phyloP scores from a whole-genome alignment of 2,329 filamentous ascomycete species.

The Fusarium nygamai region DNA sequence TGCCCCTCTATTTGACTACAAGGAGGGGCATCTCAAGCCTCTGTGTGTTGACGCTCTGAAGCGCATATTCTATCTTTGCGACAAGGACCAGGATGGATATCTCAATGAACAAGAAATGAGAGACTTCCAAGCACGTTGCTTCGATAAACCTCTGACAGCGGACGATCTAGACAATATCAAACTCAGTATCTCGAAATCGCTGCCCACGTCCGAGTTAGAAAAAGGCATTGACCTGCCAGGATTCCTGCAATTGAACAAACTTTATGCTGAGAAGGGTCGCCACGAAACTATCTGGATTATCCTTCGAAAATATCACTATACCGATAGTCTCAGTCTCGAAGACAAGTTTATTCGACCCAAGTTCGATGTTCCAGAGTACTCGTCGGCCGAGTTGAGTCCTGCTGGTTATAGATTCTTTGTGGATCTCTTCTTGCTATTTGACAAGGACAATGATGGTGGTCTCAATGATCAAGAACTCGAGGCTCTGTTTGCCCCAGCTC shows the following conservation, averaged over 20 bases:
- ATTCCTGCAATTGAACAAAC: conserved; percentile 91
- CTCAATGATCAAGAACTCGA: conserved; percentile 86
- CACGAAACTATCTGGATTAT: conserved; percentile 99
- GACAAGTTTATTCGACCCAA: conserved; percentile 92
- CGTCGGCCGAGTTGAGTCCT: conserved; percentile 92
- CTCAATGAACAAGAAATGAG: conserved; percentile 91
- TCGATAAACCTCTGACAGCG: conserved; percentile 83
- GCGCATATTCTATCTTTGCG: conserved; percentile 93
- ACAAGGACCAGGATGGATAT: conserved; percentile 94
- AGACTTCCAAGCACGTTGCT: conserved; percentile 90
- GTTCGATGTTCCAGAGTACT: conserved; percentile 91
- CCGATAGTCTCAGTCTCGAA: conserved; percentile 90
- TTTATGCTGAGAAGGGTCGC: conserved; percentile 96
- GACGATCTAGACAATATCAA: conserved; percentile 94
- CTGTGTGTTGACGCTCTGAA: conserved; percentile 86
- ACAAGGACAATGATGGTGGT: conserved; percentile 97
- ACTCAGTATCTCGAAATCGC: conserved; percentile 77
- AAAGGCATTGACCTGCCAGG: conserved; percentile 83
- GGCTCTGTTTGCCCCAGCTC: conserved; percentile 91
- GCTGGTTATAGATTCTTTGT: conserved; percentile 97
- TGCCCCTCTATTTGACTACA: conserved; percentile 95
- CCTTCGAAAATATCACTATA: conserved; percentile 92
- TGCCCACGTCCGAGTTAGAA: conserved; percentile 69
- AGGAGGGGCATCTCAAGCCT: conserved; percentile 88
- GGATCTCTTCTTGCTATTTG: conserved; percentile 92